These are phyloP conservation scores for Xerocomus brunneocitrinus DNA, from an alignment of 768 basidiomycete species.

Conservation along the genomic window DNA sequence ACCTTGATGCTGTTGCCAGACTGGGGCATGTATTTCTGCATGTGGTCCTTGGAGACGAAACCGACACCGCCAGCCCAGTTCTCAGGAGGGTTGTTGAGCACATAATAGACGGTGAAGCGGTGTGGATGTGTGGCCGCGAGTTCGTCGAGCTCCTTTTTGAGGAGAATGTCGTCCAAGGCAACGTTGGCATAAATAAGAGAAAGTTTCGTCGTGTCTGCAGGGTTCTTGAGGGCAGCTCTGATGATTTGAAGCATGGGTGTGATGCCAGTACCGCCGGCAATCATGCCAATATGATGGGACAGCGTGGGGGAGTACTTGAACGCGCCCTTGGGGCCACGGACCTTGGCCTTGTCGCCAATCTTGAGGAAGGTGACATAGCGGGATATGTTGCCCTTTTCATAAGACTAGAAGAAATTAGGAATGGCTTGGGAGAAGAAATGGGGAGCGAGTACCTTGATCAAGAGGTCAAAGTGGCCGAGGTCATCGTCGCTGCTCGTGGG, in stretches of 20 bases:
- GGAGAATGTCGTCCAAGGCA: constrained; percentile 85
- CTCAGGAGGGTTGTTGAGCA: constrained; percentile 90
- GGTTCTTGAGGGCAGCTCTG: constrained; percentile 86
- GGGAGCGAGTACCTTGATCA: constrained; percentile 74
- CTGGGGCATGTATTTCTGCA: constrained; percentile 74
- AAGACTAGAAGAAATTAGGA: constrained; percentile 51
- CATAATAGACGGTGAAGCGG: constrained; percentile 80
- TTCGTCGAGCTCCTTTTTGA: constrained; percentile 82
- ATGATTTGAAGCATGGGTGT: constrained; percentile 99
- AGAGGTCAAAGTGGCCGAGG: constrained; percentile 89
- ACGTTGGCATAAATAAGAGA: constrained; percentile 97
- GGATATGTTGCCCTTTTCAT: constrained; percentile 97
- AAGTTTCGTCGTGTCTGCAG: constrained; percentile 77
- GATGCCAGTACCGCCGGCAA: constrained; percentile 97
- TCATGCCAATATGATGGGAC: constrained; percentile 86
- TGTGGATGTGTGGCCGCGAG: constrained; percentile 58
- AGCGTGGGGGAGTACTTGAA: constrained; percentile 79
- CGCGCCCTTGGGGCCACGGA: constrained; percentile 96
- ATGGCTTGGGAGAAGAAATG: background rate
- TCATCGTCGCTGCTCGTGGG: constrained; percentile 93
- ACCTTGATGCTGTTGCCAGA: constrained; percentile 68
- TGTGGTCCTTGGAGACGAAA: constrained; percentile 91
- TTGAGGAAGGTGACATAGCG: constrained; percentile 76
- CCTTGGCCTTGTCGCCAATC: constrained; percentile 79
- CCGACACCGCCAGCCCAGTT: constrained; percentile 87